These are phyloP conservation scores for Cenchrus purpureus DNA, from an alignment of 176 grass and related monocot genomes.

Conservation along the genomic window DNA sequence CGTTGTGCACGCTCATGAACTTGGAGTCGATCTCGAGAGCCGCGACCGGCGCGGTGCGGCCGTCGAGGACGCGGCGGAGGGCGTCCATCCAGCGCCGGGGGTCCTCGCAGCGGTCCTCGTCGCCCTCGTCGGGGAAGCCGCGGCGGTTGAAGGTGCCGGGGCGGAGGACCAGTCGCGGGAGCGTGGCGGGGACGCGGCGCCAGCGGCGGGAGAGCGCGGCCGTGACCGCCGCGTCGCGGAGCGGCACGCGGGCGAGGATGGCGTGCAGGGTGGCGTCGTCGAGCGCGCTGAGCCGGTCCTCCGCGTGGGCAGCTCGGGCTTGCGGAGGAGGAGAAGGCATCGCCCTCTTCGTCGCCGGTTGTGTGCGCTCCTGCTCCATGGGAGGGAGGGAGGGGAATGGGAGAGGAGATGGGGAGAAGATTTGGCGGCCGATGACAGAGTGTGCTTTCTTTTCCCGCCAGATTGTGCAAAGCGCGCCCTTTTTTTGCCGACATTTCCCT, in stretches of 20 bases:
- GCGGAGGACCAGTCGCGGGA: conserved; percentile 5
- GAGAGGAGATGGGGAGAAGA: background rate
- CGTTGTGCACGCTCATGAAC: background rate
- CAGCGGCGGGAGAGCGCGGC: conserved; percentile 21
- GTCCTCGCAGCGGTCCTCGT: conserved; percentile 16
- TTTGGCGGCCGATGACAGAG: background rate
- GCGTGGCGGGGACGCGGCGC: conserved; percentile 36
- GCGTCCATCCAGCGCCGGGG: background rate
- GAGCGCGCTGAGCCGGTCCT: conserved; percentile 34
- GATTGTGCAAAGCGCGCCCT: conserved; percentile 5
- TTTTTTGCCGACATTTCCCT: background rate
- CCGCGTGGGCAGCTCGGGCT: background rate
- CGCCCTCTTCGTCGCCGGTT: background rate
- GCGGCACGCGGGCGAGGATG: conserved; percentile 31
- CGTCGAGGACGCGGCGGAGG: background rate
- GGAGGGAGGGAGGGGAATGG: background rate
- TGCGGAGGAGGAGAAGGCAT: background rate
- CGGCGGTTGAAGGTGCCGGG: conserved; percentile 31
- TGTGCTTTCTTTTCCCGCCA: conserved; percentile 20
- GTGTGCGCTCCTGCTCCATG: background rate
- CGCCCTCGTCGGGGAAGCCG: background rate
- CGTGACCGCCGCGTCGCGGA: conserved; percentile 29
- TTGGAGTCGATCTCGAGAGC: background rate
- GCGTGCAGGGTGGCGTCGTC: conserved; percentile 22
- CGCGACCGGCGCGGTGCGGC: conserved; percentile 1